Conservation (phyloP, 2,329 filamentous ascomycete genomes). For the Neofusicoccum kwambonambiense region DNA sequence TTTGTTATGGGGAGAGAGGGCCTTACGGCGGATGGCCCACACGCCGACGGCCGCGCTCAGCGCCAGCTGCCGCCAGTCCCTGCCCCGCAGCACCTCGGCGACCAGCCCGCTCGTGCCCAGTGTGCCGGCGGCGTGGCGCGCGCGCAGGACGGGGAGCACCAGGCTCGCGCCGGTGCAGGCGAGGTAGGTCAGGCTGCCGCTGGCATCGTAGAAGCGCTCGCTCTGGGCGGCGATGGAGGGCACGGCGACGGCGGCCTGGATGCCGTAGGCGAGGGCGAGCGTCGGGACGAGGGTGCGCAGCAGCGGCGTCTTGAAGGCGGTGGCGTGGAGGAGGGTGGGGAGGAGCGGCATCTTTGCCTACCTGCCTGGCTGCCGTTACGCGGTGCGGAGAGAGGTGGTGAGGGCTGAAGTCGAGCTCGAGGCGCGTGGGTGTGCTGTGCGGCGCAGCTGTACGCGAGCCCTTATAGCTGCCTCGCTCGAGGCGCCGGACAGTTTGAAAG, state of each 20-base stretch:
- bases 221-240: constrained; percentile 61
- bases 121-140: constrained; percentile 47
- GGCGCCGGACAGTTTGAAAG: constrained; percentile 3
- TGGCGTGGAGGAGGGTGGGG: constrained; percentile 56
- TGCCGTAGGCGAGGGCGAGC: constrained; percentile 60
- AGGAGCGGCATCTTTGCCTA: constrained; percentile 34
- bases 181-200: constrained; percentile 65
- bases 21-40: constrained; percentile 60
- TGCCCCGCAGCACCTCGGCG: constrained; percentile 31
- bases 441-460: not conserved
- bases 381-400: no score
- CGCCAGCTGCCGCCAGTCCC: constrained; percentile 62
- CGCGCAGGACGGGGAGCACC: constrained; percentile 59
- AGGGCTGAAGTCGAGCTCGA: not conserved
- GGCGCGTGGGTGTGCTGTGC: not conserved
- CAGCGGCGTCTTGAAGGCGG: constrained; percentile 62
- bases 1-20: no score
- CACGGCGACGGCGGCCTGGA: constrained; percentile 62
- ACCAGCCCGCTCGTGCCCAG: constrained; percentile 34
- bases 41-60: constrained; percentile 56
- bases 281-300: constrained; percentile 62
- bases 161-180: constrained; percentile 63
- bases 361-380: no score
- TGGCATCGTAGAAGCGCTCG: constrained; percentile 68
- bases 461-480: not conserved